These are phyloP conservation scores for Colletotrichum horii DNA, from an alignment of 2,329 filamentous ascomycete genomes.

Conservation along the genomic window DNA sequence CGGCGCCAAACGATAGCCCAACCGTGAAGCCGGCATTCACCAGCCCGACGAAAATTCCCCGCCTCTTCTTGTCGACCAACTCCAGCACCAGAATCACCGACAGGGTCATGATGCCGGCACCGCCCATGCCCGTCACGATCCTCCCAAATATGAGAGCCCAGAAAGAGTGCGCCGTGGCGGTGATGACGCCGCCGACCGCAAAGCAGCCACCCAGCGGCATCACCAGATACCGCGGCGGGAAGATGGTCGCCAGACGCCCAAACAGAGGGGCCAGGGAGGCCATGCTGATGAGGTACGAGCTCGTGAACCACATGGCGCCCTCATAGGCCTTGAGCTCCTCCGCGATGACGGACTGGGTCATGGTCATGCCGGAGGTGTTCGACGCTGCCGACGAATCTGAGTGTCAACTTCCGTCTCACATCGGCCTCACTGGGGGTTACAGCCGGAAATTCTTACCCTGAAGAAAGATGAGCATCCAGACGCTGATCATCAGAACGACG, in stretches of 20 bases:
- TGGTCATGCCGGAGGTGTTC: constrained; percentile 83
- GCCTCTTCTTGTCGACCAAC: constrained; percentile 67
- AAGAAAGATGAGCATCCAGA: constrained; percentile 64
- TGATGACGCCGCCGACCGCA: constrained; percentile 67
- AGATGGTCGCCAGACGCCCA: constrained; percentile 76
- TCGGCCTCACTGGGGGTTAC: background rate
- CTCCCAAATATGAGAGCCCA: constrained; percentile 71
- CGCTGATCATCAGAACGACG: constrained; percentile 54
- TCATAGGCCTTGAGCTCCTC: constrained; percentile 77
- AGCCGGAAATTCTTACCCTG: constrained; percentile 49
- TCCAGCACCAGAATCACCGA: constrained; percentile 80
- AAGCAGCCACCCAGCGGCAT: constrained; percentile 64
- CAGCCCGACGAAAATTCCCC: constrained; percentile 77
- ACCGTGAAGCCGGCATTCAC: constrained; percentile 76
- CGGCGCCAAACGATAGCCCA: constrained; percentile 74
- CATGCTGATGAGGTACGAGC: constrained; percentile 70
- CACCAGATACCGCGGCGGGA: constrained; percentile 71
- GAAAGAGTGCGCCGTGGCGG: constrained; percentile 64
- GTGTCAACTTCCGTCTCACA: background rate
- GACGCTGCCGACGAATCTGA: constrained; percentile 42
- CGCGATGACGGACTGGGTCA: constrained; percentile 79
- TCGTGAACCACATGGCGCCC: constrained; percentile 80
- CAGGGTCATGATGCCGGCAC: constrained; percentile 74
- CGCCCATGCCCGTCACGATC: constrained; percentile 71
- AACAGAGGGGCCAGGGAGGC: constrained; percentile 71